phyloP scores from a whole-genome alignment of 495 filamentous ascomycete genomes.

The Neurospora sublineolata region DNA sequence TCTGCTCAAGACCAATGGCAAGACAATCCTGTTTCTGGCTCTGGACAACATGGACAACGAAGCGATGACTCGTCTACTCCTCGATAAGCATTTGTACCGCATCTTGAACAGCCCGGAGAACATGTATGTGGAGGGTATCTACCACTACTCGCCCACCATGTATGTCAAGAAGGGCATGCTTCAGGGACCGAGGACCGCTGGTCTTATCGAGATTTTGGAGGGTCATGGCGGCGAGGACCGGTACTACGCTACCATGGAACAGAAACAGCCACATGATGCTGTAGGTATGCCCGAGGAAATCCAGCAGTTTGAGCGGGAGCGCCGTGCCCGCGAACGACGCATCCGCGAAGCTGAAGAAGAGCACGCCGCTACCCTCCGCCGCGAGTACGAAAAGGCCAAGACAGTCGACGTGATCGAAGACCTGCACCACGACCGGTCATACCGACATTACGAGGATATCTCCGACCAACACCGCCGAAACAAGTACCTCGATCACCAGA shows the following conservation, averaged over 20 bases:
- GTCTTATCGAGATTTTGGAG: slow-evolving; percentile 16
- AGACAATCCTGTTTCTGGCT: slow-evolving; percentile 30
- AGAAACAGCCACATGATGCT: slow-evolving; percentile 27
- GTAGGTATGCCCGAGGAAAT: slow-evolving; percentile 29
- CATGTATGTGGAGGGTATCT: slow-evolving; percentile 25
- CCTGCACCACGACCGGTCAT: slow-evolving; percentile 3
- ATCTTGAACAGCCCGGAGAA: slow-evolving; percentile 32
- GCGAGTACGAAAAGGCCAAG: slow-evolving; percentile 23
- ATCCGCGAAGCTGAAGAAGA: slow-evolving; percentile 19
- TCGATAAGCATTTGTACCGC: slow-evolving; percentile 21
- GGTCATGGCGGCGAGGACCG: slow-evolving; percentile 28
- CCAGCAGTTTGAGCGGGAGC: slow-evolving; percentile 25
- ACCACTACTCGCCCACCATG: slow-evolving; percentile 32
- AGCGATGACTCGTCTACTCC: slow-evolving; percentile 21
- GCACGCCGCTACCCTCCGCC: slow-evolving; percentile 18
- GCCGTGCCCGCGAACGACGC: slow-evolving; percentile 19
- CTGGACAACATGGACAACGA: slow-evolving; percentile 30
- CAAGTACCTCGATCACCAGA: slow-evolving; percentile 11
- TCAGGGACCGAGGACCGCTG: slow-evolving; percentile 8
- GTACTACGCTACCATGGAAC: slow-evolving; percentile 27
- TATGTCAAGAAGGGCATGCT: slow-evolving; percentile 29
- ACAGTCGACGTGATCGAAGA: slow-evolving; percentile 9
- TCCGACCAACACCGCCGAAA: slow-evolving; percentile 7
- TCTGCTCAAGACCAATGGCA: slow-evolving; percentile 24
- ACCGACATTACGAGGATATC: slow-evolving; percentile 10